Percentiles rank a stretch among this genome's conserved stretches.
These are phyloP conservation scores for Centaurea solstitialis DNA, from an alignment of 129 eudicot species.

Conservation along the genomic window DNA sequence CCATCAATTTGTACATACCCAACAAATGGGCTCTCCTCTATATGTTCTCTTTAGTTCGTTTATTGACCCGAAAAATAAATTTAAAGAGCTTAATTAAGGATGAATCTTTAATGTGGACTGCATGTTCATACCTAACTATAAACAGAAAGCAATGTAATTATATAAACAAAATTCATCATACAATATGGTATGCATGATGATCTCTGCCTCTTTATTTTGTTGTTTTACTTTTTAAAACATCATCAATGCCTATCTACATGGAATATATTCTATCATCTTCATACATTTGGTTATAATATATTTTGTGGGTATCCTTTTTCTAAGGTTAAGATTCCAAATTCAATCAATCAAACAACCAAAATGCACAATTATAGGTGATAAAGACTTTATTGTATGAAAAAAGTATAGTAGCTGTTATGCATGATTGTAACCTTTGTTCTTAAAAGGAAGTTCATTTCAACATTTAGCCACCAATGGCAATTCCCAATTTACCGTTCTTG, in stretches of 20 bases:
- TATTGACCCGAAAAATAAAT: background rate
- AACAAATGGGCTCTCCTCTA: background rate
- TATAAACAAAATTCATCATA: background rate
- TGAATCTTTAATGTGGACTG: background rate
- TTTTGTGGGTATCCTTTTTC: conserved; percentile 15
- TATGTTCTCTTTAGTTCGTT: background rate
- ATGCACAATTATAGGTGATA: conserved; percentile 16
- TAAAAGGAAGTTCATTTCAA: background rate
- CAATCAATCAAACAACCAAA: conserved; percentile 31
- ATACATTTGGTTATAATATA: conserved; percentile 15
- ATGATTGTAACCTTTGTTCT: background rate
- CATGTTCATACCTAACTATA: background rate
- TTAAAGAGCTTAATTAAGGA: background rate
- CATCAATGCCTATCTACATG: conserved; percentile 35
- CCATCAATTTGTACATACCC: background rate
- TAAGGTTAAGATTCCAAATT: conserved; percentile 21
- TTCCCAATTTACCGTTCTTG: background rate
- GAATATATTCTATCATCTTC: conserved; percentile 36
- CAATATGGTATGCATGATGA: conserved; percentile 25
- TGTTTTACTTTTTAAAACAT: conserved; percentile 26
- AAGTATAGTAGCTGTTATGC: background rate
- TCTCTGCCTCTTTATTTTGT: conserved; percentile 14
- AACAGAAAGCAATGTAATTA: conserved; percentile 5
- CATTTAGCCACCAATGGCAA: conserved; percentile 5
- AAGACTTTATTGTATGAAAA: conserved; percentile 11